Base-by-base conservation (phyloP, 2,329 filamentous ascomycete species). In the Colletotrichum falcatum region DNA sequence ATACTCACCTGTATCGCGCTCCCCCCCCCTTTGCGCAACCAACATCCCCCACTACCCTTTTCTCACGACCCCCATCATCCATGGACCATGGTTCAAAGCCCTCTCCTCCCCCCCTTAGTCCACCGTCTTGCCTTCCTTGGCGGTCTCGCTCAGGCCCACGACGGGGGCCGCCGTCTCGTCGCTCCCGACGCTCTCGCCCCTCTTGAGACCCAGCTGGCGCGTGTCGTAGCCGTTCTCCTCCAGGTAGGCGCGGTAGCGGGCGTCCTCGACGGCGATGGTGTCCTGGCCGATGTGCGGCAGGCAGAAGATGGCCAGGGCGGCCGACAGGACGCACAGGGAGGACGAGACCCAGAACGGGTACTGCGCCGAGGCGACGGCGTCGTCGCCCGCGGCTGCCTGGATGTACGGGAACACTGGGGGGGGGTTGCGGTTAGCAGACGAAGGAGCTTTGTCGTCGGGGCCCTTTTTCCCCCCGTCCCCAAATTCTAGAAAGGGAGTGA, bases 321-420 rank as follows among this genome's bases (percentile, higher is more conserved):
- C 94, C 2, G 90, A 91, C 59, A 97, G 83, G n/a, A 97, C 80
- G 74, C 93, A 96, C 65, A 97, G 80, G 30, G 88, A 84, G 48
- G 91, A 92, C 2, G 91, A 91, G n/a, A 98, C 93, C 80, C 90
- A 97, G 83, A 97, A 98, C 0, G 94, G 94, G 74, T 97, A 94
- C 78, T 97, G 94, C 0, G 93, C 93, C 6, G 86, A 85, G 26
- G 88, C 85, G 26, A 87, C 81, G 0, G 81, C 80, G 63, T 86
- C 83, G 65, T 84, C 77, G 1, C 86, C 86, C 11, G 88, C 90
- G 0, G 88, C 90, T 0, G 86, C 87, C 61, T 89, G 85, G 66
- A 94, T 91, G 70, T 94, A 88, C 0, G 92, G 91, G 77, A 96
- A 94, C 16, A 96, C 90, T 70, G 16, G 9, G 3, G 20, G 20